Conservation (phyloP, 805 yeast species). For the Yarrowia bubula region DNA sequence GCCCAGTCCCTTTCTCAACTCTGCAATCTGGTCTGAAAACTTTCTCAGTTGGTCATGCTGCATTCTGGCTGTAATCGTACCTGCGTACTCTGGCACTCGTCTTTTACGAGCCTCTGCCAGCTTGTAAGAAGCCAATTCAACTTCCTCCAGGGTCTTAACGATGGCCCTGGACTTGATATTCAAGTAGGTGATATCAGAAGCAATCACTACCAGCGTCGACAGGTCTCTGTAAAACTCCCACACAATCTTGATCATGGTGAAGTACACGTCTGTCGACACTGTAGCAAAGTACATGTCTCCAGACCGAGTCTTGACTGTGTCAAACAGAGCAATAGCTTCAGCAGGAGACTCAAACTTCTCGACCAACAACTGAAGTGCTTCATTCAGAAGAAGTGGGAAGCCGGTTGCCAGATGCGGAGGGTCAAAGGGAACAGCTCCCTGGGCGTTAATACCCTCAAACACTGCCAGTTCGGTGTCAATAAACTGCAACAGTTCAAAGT, state of each 20-base stretch:
- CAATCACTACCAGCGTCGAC: not conserved
- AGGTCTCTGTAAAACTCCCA: slow-evolving; percentile 45
- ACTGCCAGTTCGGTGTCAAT: not conserved
- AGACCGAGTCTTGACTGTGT: slow-evolving; percentile 39
- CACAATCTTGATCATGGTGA: slow-evolving; percentile 40
- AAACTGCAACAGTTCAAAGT: slow-evolving; percentile 4
- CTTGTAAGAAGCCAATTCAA: not conserved
- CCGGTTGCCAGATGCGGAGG: slow-evolving; percentile 28
- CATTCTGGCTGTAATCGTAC: not conserved
- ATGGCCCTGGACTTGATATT: not conserved
- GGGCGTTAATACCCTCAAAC: not conserved
- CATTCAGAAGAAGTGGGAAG: slow-evolving; percentile 31
- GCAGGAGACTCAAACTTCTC: slow-evolving; percentile 36
- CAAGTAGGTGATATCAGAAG: not conserved
- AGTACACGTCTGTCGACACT: slow-evolving; percentile 44
- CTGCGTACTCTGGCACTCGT: not conserved
- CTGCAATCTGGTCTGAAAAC: not conserved
- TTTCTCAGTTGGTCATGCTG: not conserved
- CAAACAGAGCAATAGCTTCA: slow-evolving; percentile 43
- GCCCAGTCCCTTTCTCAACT: not conserved
- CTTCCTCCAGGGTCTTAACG: not conserved
- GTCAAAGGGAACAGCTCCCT: not conserved
- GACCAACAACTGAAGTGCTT: slow-evolving; percentile 31
- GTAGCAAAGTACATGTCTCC: slow-evolving; percentile 42
- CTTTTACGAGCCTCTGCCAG: not conserved